These are phyloP conservation scores for Suillus weaverae DNA, from an alignment of 768 basidiomycete genomes.

Conservation along the genomic window DNA sequence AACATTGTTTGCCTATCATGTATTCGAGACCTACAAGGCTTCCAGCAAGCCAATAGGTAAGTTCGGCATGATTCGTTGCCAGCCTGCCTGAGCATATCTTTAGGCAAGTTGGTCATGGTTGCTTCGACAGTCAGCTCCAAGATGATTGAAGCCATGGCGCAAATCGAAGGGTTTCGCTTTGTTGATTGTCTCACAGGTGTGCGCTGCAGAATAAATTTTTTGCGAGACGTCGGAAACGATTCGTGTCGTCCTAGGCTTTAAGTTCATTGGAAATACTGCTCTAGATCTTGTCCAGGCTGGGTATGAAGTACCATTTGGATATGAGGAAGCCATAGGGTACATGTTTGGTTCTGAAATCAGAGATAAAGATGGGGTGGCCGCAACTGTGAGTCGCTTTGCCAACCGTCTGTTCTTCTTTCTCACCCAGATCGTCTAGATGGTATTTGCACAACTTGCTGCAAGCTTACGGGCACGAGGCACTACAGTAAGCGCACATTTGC, in stretches of 20 bases:
- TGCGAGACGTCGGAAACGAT: neutral
- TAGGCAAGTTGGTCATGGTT: slow-evolving; percentile 76
- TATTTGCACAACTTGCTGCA: slow-evolving; percentile 68
- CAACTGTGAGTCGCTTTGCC: slow-evolving; percentile 51
- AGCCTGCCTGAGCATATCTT: slow-evolving; percentile 41
- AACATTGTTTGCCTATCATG: slow-evolving; percentile 48
- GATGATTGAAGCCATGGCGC: slow-evolving; percentile 81
- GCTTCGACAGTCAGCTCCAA: slow-evolving; percentile 91
- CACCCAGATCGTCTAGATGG: slow-evolving; percentile 41
- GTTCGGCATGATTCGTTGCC: slow-evolving; percentile 38
- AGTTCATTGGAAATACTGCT: slow-evolving; percentile 86
- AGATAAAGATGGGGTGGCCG: slow-evolving; percentile 88
- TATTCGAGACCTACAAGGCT: slow-evolving; percentile 44
- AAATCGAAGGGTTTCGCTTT: slow-evolving; percentile 77
- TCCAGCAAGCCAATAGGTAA: slow-evolving; percentile 46
- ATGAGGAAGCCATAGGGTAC: slow-evolving; percentile 91
- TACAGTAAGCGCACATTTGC: slow-evolving; percentile 56
- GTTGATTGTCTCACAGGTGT: slow-evolving; percentile 82
- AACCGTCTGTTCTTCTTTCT: neutral
- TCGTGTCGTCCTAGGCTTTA: slow-evolving; percentile 60
- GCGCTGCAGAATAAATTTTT: neutral
- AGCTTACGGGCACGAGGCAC: slow-evolving; percentile 49
- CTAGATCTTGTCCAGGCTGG: slow-evolving; percentile 63
- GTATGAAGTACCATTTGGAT: slow-evolving; percentile 76
- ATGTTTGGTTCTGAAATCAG: slow-evolving; percentile 81